These are phyloP conservation scores for Coemansia sp. DNA, from an alignment of 192 early-diverging fungal genomes.

Conservation along the genomic window DNA sequence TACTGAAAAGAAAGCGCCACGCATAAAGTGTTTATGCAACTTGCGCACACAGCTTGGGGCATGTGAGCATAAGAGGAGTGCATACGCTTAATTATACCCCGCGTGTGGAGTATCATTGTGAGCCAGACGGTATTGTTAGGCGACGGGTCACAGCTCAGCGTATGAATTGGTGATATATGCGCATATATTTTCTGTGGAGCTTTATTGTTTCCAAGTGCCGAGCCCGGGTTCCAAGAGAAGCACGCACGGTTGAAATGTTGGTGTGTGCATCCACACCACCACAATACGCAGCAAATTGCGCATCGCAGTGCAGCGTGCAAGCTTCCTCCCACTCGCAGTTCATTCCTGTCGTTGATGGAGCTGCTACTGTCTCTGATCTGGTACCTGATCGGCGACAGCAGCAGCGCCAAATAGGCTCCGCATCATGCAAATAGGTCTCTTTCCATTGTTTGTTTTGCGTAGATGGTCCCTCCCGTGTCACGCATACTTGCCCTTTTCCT, in stretches of 20 bases:
- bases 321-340: not conserved
- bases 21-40: not conserved
- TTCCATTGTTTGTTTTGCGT: not conserved
- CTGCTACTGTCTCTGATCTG: not conserved
- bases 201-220: not conserved
- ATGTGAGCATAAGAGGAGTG: not conserved
- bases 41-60: not conserved
- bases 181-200: not conserved
- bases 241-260: not conserved
- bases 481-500: not conserved
- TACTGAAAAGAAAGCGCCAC: not conserved
- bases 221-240: not conserved
- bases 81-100: slow-evolving; percentile 1
- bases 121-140: not conserved
- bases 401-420: not conserved
- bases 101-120: not conserved
- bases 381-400: not conserved
- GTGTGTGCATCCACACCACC: not conserved
- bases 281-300: not conserved
- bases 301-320: not conserved
- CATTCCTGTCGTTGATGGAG: not conserved
- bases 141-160: not conserved
- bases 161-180: slow-evolving; percentile 1
- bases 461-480: not conserved
- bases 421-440: not conserved